Conservation (phyloP, 164 flowering plant genomes). For the Tetracentron sinense region DNA sequence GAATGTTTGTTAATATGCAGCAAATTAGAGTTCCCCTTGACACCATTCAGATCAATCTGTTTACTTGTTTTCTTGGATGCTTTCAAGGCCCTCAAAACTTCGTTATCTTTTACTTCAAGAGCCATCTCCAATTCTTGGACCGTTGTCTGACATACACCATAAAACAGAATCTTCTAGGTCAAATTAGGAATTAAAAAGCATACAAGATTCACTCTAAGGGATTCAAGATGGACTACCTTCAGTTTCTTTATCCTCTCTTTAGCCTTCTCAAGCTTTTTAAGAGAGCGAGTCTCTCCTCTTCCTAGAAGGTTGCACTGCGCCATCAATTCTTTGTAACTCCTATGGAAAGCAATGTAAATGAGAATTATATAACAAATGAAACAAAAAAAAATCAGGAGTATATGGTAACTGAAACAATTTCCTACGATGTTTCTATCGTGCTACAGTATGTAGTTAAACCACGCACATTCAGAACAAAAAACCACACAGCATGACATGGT, state of each 20-base stretch:
- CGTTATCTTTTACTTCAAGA: conserved; percentile 69
- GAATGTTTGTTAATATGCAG: conserved; percentile 5
- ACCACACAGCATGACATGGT: no score
- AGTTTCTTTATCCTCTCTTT: conserved; percentile 58
- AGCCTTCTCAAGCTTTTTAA: conserved; percentile 70
- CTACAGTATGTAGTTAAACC: neutral
- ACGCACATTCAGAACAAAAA: neutral
- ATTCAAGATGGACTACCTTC: conserved; percentile 43
- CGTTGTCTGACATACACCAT: conserved; percentile 42
- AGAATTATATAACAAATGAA: neutral
- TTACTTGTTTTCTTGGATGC: conserved; percentile 31
- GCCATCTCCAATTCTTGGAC: conserved; percentile 66
- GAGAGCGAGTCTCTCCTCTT: conserved; percentile 68
- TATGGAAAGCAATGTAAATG: conserved; percentile 14
- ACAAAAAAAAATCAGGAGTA: neutral
- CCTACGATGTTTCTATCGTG: neutral
- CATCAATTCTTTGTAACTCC: conserved; percentile 93
- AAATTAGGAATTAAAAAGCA: neutral
- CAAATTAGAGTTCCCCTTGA: conserved; percentile 11
- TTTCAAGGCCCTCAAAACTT: conserved; percentile 52
- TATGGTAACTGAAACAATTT: no score
- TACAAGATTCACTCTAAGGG: neutral
- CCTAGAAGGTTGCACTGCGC: conserved; percentile 84
- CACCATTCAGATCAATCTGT: conserved; percentile 8
- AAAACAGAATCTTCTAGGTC: neutral